These are phyloP conservation scores for Kalmusia sp. DNA, from an alignment of 2,329 filamentous ascomycete genomes.

Conservation along the genomic window DNA sequence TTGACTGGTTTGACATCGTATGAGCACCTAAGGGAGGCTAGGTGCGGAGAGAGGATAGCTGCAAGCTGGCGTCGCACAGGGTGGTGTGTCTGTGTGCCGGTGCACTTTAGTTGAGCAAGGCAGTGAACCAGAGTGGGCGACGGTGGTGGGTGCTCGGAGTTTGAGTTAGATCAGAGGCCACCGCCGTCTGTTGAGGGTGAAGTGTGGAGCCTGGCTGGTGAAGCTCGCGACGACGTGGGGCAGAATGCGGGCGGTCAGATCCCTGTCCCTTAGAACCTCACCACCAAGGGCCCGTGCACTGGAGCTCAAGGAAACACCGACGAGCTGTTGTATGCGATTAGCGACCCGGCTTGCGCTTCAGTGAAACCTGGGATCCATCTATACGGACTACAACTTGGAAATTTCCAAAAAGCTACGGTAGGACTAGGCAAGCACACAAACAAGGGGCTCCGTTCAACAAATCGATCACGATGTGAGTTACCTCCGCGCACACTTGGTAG, in stretches of 20 bases:
- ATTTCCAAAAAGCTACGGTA: too few species aligned
- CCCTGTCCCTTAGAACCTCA: conserved; percentile 4
- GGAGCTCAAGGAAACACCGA: neutral
- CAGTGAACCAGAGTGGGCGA: neutral
- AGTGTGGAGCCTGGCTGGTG: conserved; percentile 18
- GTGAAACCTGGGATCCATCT: neutral
- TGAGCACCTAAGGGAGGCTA: neutral
- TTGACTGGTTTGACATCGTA: conserved; percentile 80
- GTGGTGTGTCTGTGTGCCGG: neutral
- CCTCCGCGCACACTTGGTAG: too few species aligned
- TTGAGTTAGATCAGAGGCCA: conserved; percentile 12
- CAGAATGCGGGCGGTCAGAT: conserved; percentile 20
- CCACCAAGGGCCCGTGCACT: conserved; percentile 8
- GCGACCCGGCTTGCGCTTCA: neutral
- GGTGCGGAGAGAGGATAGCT: neutral
- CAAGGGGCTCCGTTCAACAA: neutral
- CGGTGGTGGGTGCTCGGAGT: conserved; percentile 2
- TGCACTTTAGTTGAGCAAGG: neutral
- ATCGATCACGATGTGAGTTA: neutral
- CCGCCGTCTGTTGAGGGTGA: conserved; percentile 9
- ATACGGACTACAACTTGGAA: too few species aligned
- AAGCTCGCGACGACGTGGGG: conserved; percentile 19
- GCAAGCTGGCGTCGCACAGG: neutral
- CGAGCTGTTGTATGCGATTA: neutral
- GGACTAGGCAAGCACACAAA: too few species aligned